Percentiles rank a stretch among this genome's conserved stretches.
These are phyloP conservation scores for Aquilaria yunnanensis DNA, from an alignment of 345 rosid genomes.

Conservation along the genomic window DNA sequence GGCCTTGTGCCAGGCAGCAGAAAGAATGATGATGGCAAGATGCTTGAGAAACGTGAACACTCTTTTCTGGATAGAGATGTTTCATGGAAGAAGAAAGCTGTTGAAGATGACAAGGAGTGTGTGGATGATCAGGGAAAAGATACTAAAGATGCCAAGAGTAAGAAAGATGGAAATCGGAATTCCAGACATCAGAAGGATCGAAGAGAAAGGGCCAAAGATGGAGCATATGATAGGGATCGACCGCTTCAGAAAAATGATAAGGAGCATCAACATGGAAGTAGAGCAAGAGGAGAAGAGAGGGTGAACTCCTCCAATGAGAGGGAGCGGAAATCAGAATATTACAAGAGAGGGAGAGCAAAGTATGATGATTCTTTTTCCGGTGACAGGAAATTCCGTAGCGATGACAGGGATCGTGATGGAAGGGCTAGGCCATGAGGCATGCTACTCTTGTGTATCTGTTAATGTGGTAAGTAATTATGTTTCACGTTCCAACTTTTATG, in stretches of 20 bases:
- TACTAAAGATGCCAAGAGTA: conserved; percentile 23
- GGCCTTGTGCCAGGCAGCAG: conserved; percentile 23
- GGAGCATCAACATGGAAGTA: conserved; percentile 31
- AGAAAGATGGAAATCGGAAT: conserved; percentile 25
- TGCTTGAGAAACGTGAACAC: conserved; percentile 55
- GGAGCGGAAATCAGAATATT: conserved; percentile 21
- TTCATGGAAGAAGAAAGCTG: conserved; percentile 27
- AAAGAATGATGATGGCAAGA: conserved; percentile 27
- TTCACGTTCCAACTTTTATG: no score
- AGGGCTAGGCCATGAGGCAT: no score
- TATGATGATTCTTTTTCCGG: conserved; percentile 24
- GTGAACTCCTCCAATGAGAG: conserved; percentile 13
- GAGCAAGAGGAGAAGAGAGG: conserved; percentile 16
- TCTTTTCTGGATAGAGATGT: conserved; percentile 62
- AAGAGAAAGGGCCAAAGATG: no score
- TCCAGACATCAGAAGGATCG: conserved; percentile 21
- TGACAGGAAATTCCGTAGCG: conserved; percentile 15
- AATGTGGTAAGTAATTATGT: no score
- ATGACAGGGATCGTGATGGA: conserved; percentile 16
- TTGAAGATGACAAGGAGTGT: conserved; percentile 17
- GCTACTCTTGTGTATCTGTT: no score
- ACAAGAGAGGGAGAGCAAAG: conserved; percentile 19
- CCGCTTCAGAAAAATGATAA: conserved; percentile 18
- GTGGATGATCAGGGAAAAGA: conserved; percentile 27
- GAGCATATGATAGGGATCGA: no score